Evolutionary conservation across 495 filamentous ascomycete species (phyloP).

Genomic region (Neurospora pannonica): DNA sequence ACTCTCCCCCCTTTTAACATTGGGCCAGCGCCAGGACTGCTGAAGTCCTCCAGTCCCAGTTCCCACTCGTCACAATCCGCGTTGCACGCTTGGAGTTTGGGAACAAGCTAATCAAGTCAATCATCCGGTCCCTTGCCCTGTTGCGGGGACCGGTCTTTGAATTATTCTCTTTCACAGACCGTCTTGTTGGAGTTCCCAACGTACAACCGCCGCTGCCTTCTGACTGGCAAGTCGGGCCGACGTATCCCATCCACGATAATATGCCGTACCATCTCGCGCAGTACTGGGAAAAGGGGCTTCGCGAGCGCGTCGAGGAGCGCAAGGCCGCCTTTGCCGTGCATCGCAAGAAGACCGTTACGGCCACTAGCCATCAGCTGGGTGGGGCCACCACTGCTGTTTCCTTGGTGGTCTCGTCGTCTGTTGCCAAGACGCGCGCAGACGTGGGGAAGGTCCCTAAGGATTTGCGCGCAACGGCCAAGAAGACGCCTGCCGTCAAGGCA

Average conservation of each 20-base stretch:
- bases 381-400: background rate
- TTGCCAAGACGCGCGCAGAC: slow-evolving; percentile 5
- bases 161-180: slow-evolving; percentile 47
- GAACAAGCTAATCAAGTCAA: background rate
- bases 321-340: slow-evolving; percentile 19
- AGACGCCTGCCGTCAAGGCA: slow-evolving; percentile 34
- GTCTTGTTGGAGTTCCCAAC: slow-evolving; percentile 76
- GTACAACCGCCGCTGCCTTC: slow-evolving; percentile 66
- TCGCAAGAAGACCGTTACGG: slow-evolving; percentile 21
- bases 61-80: background rate
- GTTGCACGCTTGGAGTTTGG: background rate
- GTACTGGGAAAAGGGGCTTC: slow-evolving; percentile 69
- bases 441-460: slow-evolving; percentile 50
- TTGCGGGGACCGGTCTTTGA: background rate
- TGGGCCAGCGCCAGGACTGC: background rate
- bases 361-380: slow-evolving; percentile 15
- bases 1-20: background rate
- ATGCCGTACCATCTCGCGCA: slow-evolving; percentile 88
- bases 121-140: background rate
- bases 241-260: slow-evolving; percentile 55
- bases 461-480: slow-evolving; percentile 41
- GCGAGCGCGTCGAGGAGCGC: slow-evolving; percentile 35
- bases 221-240: slow-evolving; percentile 75
- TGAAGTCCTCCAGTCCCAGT: background rate
- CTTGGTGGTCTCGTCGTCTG: background rate